Evolutionary conservation across 192 early-diverging fungal genomes (phyloP).

Genomic region (Umbelopsis sp.): DNA sequence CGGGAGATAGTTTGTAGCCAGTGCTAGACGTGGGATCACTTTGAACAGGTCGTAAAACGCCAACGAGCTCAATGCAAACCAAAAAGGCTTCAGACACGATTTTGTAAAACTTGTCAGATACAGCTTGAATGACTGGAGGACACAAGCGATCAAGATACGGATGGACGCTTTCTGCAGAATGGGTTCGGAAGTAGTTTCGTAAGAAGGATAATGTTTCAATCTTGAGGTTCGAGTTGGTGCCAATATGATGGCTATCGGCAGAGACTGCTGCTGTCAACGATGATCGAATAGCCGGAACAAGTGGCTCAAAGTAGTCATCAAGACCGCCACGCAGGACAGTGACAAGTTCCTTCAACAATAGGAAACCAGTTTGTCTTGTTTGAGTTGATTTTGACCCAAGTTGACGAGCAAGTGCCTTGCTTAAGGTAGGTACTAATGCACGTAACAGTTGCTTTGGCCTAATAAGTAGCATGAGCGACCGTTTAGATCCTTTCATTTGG

Average conservation of each 20-base stretch:
- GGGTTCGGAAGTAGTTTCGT: slow-evolving; percentile 62
- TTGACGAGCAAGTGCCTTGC: slow-evolving; percentile 69
- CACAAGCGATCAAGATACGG: slow-evolving; percentile 59
- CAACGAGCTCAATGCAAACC: slow-evolving; percentile 71
- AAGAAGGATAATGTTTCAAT: slow-evolving; percentile 82
- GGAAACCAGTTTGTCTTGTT: slow-evolving; percentile 74
- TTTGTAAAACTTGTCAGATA: slow-evolving; percentile 85
- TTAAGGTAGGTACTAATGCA: slow-evolving; percentile 63
- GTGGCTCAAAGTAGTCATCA: slow-evolving; percentile 59
- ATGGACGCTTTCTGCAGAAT: slow-evolving; percentile 61
- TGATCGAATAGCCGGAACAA: slow-evolving; percentile 71
- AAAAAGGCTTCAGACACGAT: slow-evolving; percentile 76
- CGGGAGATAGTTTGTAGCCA: slow-evolving; percentile 30
- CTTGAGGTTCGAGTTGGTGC: slow-evolving; percentile 79
- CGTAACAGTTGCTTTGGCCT: slow-evolving; percentile 61
- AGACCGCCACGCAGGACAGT: slow-evolving; percentile 75
- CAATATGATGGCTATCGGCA: slow-evolving; percentile 48
- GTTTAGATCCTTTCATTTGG: background rate
- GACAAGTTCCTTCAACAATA: slow-evolving; percentile 71
- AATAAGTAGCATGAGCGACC: too few relatives aligned
- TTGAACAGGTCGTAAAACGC: slow-evolving; percentile 68
- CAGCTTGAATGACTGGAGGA: slow-evolving; percentile 61
- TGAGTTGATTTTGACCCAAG: slow-evolving; percentile 69
- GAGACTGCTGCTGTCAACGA: slow-evolving; percentile 62
- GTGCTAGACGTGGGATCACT: slow-evolving; percentile 28